Conservation (phyloP, 2,329 filamentous ascomycete species). For the Sarocladiaceae sp. region DNA sequence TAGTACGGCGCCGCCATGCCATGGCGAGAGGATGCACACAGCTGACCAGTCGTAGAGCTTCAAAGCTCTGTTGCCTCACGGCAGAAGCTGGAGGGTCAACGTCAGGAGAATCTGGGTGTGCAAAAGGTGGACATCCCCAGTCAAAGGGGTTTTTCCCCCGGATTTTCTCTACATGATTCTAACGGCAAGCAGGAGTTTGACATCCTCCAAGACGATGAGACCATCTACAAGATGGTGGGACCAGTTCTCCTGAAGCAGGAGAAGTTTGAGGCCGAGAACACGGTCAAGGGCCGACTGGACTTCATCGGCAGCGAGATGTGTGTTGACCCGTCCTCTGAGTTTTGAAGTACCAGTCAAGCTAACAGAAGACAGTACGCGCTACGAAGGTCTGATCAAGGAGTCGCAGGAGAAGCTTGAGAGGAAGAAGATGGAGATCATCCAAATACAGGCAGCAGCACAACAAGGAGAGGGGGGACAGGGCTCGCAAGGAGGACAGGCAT, state of each 20-base stretch:
- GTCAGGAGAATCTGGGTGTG: constrained; percentile 85
- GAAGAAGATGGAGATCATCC: constrained; percentile 55
- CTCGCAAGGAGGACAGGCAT: background rate
- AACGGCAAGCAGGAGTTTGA: constrained; percentile 64
- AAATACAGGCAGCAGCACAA: constrained; percentile 45
- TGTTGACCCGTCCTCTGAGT: constrained; percentile 23
- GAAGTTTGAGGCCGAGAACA: constrained; percentile 79
- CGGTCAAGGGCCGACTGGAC: constrained; percentile 82
- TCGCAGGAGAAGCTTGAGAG: constrained; percentile 50
- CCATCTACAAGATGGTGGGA: constrained; percentile 93
- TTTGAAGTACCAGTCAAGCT: constrained; percentile 13
- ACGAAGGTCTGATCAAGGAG: constrained; percentile 49
- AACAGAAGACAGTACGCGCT: constrained; percentile 23
- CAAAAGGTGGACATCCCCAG: constrained; percentile 56
- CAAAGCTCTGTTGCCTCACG: constrained; percentile 69
- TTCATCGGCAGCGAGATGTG: constrained; percentile 95
- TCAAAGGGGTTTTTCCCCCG: no score
- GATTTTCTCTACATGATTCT: constrained; percentile 10
- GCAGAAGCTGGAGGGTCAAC: constrained; percentile 89
- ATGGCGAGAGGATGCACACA: background rate
- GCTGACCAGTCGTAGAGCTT: constrained; percentile 54
- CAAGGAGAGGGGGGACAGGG: constrained; percentile 16
- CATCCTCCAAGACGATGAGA: constrained; percentile 70
- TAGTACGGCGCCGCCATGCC: constrained; percentile 14
- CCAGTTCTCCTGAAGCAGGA: constrained; percentile 94